A percentile compares a stretch with the other conserved stretches of the same genome.
Evolutionary conservation across 2,329 filamentous ascomycete species (phyloP).

Genomic region (Lachnellula cervina): DNA sequence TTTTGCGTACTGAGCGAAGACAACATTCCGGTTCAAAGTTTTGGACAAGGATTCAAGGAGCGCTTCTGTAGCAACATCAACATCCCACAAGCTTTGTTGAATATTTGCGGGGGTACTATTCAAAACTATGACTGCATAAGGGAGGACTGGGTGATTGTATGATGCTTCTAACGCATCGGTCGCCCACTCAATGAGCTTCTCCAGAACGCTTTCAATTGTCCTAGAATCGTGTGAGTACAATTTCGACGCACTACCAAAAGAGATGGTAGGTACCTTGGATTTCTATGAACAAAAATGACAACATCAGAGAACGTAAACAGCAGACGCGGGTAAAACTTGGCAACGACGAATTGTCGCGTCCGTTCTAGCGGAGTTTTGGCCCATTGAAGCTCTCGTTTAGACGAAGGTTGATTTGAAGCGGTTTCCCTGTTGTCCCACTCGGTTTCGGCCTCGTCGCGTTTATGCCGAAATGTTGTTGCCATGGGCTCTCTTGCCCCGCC

Average conservation of each 20-base stretch:
- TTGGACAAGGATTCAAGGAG: neutral
- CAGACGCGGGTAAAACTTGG: neutral
- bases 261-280: neutral
- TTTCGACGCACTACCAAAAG: neutral
- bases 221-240: neutral
- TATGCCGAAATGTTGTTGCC: neutral
- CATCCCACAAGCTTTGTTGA: slow-evolving; percentile 1
- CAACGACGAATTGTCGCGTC: neutral
- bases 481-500: slow-evolving; percentile 3
- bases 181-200: slow-evolving; percentile 10
- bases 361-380: neutral
- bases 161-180: slow-evolving; percentile 1
- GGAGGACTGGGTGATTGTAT: slow-evolving; percentile 5
- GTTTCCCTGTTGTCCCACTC: neutral
- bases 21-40: neutral
- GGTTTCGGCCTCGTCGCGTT: neutral
- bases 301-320: slow-evolving; percentile 1
- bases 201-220: slow-evolving; percentile 6
- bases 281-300: neutral
- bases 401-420: slow-evolving; percentile 30
- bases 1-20: neutral
- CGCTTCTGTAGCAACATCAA: neutral
- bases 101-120: slow-evolving; percentile 5
- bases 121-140: slow-evolving; percentile 9
- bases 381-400: neutral